Evolutionary conservation across 2,329 filamentous ascomycete genomes (phyloP), one percentile per base, ranked within the genome.

Genomic region (Cladosporium oxysporum): DNA sequence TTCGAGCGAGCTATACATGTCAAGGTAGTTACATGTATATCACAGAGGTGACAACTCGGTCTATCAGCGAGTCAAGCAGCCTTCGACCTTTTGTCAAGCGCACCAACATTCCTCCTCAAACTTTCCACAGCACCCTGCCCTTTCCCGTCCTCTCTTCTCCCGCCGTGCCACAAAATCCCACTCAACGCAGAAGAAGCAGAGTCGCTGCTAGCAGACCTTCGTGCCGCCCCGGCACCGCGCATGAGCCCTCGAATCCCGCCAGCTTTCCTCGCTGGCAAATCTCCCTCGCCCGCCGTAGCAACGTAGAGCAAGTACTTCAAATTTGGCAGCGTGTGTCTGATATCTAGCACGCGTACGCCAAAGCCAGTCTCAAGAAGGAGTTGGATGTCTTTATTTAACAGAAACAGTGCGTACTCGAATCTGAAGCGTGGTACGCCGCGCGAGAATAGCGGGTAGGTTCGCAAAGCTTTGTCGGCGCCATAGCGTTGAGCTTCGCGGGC

Each of bases 331-430:
- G 94, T 96, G 71, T 98, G 92, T 5, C 95, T 87, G 21, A 97
- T 92, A 74, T 99, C 95, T 69, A 97, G 85, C 1, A 96, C 89
- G 57, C 90, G 88, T 14, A 97, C 81, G 0, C 90, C 90, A 70
- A 93, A 88, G 1, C 82, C 79, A 67, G 83, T 85, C 23, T 79
- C 79, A 71, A 87, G 81, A 12, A 90, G 76, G 58, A 88, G 83
- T 71, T 98, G 93, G 65, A 99, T 93, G 74, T 98, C 83, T 79
- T 98, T 97, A 81, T 98, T 98, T 16, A 99, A 84, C n/a, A 98
- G 82, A 73, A 98, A 99, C 75, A 97, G 95, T 12, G 85, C 95
- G 76, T 98, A 99, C 73, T 98, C 94, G 77, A 98, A 98, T 2
- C 94, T 89, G 80, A 94, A 98, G 55, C 93, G 88, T 7, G 76